Conservation (phyloP, 768 basidiomycete genomes). For the Rhodotorula toruloides region DNA sequence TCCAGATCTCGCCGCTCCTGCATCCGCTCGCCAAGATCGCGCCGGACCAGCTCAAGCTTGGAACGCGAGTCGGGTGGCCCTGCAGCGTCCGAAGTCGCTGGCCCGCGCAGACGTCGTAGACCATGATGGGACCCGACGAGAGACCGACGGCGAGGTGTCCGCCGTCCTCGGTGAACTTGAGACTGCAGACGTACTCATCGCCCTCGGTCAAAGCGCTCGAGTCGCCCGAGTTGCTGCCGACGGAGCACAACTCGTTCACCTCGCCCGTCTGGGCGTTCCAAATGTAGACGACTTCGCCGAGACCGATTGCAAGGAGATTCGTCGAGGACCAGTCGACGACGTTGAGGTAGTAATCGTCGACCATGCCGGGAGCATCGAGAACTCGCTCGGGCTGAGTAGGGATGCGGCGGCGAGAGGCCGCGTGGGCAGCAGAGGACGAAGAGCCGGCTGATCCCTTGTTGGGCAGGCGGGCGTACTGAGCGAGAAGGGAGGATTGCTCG, state of each 20-base stretch:
- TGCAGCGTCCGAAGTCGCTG: constrained; percentile 83
- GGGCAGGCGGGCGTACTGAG: constrained; percentile 65
- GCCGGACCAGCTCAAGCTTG: constrained; percentile 72
- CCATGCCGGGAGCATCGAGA: constrained; percentile 77
- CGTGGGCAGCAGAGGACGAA: constrained; percentile 60
- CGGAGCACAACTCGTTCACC: constrained; percentile 56
- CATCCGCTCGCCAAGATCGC: constrained; percentile 84
- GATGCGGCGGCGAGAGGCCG: constrained; percentile 72
- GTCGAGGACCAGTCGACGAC: constrained; percentile 79
- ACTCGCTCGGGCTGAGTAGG: constrained; percentile 85
- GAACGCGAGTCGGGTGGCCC: constrained; percentile 77
- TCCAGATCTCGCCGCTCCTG: constrained; percentile 89
- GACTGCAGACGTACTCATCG: constrained; percentile 38
- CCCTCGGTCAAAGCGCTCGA: constrained; percentile 18
- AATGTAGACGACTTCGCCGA: constrained; percentile 79
- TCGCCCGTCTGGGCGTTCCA: constrained; percentile 88
- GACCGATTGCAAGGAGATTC: constrained; percentile 83
- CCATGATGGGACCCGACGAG: constrained; percentile 77
- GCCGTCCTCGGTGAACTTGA: constrained; percentile 50
- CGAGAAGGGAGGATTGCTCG: constrained; percentile 67
- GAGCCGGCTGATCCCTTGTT: constrained; percentile 56
- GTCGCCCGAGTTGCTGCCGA: constrained; percentile 53
- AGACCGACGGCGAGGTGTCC: constrained; percentile 75
- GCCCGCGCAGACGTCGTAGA: constrained; percentile 83
- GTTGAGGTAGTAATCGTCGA: constrained; percentile 95